Base-by-base conservation (phyloP, 75 land plant species). In the Pseudotsuga menziesii region DNA sequence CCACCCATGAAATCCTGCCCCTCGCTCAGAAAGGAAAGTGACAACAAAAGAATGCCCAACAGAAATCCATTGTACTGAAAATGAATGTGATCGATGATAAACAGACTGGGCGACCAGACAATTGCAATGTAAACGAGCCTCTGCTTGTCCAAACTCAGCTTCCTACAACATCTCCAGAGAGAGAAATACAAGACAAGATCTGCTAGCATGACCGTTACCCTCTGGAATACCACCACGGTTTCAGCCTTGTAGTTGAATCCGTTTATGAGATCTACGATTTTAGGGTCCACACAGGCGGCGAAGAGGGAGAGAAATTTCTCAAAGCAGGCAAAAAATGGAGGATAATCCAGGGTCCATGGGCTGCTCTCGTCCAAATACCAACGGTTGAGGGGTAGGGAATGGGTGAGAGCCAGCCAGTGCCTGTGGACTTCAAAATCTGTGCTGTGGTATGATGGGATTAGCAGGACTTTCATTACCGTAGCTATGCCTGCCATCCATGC, bases 361-460 rank as follows among this genome's bases (percentile, higher is more conserved):
- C 91, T 87, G 79, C 88, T 90, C 26, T 85, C 85, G 58, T 93
- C 94, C 55, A 62, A 16, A 85, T 96, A 96, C 98, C 98, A 96
- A n/a, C 64, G 72, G n/a, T 76, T 62, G 79, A 94, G 79, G 23
- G 98, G 98, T 55, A 94, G 93, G 56, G 91, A 85, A 75, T 86
- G 83, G 58, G 97, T 93, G 78, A 96, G 72, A 25, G 98, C 98
- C 13, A 94, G 88, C 98, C 98, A 96, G 77, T 96, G 74, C 41
- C 97, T 88, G 79, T 96, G 98, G 74, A 96, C 98, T 62, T 93
- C 98, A 66, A 94, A 90, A 36, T 96, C 98, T 15, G 97, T 96
- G 82, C 97, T 94, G 80, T 78, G 88, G 82, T 96, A 96, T 23
- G 94, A 27, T 15, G 97, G 97, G 67, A 94, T 81, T 26, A 91